Percentiles rank a stretch among this genome's conserved stretches.
phyloP scores from a whole-genome alignment of 202 grass and related monocot genomes.

The Carex arenaria region DNA sequence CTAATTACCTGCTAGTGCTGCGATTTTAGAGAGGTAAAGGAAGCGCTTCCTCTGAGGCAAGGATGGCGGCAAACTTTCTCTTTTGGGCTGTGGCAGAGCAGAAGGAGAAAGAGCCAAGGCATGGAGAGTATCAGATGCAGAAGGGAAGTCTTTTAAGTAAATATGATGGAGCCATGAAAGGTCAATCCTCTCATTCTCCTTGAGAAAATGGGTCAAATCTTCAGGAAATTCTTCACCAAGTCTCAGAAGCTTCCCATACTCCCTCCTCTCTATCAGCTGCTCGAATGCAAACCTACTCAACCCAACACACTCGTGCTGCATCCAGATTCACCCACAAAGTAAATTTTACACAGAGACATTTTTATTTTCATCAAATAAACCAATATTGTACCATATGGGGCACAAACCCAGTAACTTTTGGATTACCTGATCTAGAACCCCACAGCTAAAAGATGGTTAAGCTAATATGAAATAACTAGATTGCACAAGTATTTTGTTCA shows the following conservation, averaged over 20 bases:
- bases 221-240: conserved; percentile 98
- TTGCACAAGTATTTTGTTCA: neutral
- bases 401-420: neutral
- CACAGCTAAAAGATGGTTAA: neutral
- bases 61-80: conserved; percentile 33
- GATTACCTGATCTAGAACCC: neutral
- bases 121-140: conserved; percentile 79
- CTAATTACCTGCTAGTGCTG: conserved; percentile 69
- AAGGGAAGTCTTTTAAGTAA: conserved; percentile 73
- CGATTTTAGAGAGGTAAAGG: conserved; percentile 96
- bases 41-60: conserved; percentile 73
- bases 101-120: conserved; percentile 40
- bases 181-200: conserved; percentile 53
- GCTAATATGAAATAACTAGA: neutral
- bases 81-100: conserved; percentile 20
- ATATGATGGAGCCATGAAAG: conserved; percentile 92
- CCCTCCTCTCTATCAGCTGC: conserved; percentile 47
- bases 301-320: conserved; percentile 95
- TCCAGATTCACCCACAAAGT: neutral
- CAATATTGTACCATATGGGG: neutral
- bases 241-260: conserved; percentile 74
- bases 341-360: neutral
- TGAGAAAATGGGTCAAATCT: conserved; percentile 76
- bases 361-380: neutral
- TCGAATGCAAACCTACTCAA: conserved; percentile 93